Conservation (phyloP, 2,329 filamentous ascomycete species). For the Fusarium sp. region DNA sequence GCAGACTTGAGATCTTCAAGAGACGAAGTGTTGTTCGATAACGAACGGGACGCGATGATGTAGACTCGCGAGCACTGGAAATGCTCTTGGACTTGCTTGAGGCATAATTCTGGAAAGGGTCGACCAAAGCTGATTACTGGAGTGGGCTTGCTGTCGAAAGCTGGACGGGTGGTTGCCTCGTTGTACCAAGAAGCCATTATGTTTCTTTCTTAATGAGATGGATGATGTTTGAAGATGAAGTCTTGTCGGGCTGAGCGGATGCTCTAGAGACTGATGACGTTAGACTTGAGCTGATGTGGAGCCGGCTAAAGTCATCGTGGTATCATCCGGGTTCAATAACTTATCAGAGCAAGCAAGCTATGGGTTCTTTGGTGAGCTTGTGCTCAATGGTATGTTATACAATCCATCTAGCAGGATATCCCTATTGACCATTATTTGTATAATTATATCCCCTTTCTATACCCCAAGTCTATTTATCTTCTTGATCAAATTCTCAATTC, state of each 20-base stretch:
- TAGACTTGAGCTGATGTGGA: background rate
- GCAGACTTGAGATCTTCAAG: slow-evolving; percentile 1
- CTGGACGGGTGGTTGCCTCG: background rate
- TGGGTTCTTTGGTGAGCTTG: background rate
- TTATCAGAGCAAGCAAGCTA: background rate
- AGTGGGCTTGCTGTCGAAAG: slow-evolving; percentile 2
- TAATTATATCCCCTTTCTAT: background rate
- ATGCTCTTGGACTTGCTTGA: background rate
- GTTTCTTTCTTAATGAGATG: background rate
- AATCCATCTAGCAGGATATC: background rate
- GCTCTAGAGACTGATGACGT: background rate
- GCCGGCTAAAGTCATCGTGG: background rate
- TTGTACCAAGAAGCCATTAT: background rate
- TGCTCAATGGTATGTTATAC: background rate
- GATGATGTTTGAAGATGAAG: background rate
- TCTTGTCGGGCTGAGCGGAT: background rate
- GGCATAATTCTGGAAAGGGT: slow-evolving; percentile 5
- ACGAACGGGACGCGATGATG: slow-evolving; percentile 7
- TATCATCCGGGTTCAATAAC: background rate
- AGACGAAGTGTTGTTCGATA: background rate
- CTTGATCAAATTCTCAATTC: background rate
- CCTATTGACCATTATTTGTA: background rate
- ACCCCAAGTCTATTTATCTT: background rate
- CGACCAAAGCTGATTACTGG: slow-evolving; percentile 5
- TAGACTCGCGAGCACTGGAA: background rate